Base-by-base conservation (phyloP, 495 filamentous ascomycete genomes). In the Penicillium ochrochloron region DNA sequence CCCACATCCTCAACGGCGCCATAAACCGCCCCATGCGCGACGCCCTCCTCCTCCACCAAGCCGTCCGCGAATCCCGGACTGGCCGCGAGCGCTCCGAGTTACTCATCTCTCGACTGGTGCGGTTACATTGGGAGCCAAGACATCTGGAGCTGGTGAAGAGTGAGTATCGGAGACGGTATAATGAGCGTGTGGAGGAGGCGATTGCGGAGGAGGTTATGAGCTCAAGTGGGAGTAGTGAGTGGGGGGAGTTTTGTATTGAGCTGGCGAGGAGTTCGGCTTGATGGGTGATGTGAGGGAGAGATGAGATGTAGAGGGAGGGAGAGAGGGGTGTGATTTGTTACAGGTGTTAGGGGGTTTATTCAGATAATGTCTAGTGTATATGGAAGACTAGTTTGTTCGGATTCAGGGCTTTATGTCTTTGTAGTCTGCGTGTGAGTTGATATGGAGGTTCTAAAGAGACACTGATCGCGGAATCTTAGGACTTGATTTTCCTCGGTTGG, bases 11-110 rank as follows among this genome's bases (percentile, higher is more conserved):
- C 72, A 97, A 97, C 77, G 95, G 96, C 70, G 89, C 94, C 44
- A 94, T 97, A 77, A 97, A 99, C 78, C 90, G 91, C 52, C 93
- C 95, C 37, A 90, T 96, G 65, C 94, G 95, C 57, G 95, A 99
- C 74, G 92, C 94, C 6, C 85, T 98, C 41, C 89, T 99, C n/a
- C 83, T 99, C 34, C 88, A 96, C 75, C 95, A 99, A 78, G 94
- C 95, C 5, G 85, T 97, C 41, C 85, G 84, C 11, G 83, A 87
- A 66, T 81, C 82, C 0, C 82, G 78, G 55, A 79, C 81, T n/a
- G 89, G 90, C 67, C 81, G 82, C 35, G 83, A 92, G 57, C 86
- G 92, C 35, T 86, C 87, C n/a, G 92, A 96, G 70, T 82, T 96
- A 46, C 84, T 96, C 25, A 92, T 94, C 60, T 91, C 88, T 54